Conservation (phyloP, 495 filamentous ascomycete genomes). For the Lophiostoma macrostomum region DNA sequence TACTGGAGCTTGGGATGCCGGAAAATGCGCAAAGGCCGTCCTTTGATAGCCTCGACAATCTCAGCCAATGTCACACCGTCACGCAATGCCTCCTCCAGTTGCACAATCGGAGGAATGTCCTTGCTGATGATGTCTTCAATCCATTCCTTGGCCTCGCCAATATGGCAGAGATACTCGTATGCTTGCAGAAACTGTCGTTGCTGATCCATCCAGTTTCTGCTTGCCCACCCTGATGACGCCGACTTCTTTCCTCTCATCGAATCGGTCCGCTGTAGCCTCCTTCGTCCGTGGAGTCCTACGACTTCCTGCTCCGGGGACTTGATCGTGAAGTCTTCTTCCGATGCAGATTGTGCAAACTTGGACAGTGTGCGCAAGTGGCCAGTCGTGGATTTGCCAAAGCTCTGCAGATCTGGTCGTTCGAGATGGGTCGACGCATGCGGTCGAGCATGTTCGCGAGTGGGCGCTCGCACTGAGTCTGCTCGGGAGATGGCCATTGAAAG, state of each 20-base stretch:
- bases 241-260: conserved; percentile 52
- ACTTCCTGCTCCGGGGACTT: conserved; percentile 75
- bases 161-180: conserved; percentile 98
- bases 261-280: conserved; percentile 73
- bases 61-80: conserved; percentile 95
- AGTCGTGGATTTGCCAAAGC: conserved; percentile 77
- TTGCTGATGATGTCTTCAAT: conserved; percentile 91
- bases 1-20: conserved; percentile 79
- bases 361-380: conserved; percentile 87
- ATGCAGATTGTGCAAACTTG: conserved; percentile 69
- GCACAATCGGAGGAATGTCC: conserved; percentile 89
- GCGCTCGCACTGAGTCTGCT: conserved; percentile 39
- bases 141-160: conserved; percentile 99
- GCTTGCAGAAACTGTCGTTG: conserved; percentile 94
- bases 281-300: conserved; percentile 76
- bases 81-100: conserved; percentile 87
- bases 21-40: conserved; percentile 76
- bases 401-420: conserved; percentile 64
- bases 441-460: conserved; percentile 26
- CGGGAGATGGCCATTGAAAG: conserved; percentile 39
- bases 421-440: conserved; percentile 21
- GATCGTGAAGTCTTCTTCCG: conserved; percentile 75
- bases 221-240: conserved; percentile 65
- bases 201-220: conserved; percentile 97
- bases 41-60: conserved; percentile 84